Conservation (phyloP, 345 rosid genomes). For the Brassica incana region DNA sequence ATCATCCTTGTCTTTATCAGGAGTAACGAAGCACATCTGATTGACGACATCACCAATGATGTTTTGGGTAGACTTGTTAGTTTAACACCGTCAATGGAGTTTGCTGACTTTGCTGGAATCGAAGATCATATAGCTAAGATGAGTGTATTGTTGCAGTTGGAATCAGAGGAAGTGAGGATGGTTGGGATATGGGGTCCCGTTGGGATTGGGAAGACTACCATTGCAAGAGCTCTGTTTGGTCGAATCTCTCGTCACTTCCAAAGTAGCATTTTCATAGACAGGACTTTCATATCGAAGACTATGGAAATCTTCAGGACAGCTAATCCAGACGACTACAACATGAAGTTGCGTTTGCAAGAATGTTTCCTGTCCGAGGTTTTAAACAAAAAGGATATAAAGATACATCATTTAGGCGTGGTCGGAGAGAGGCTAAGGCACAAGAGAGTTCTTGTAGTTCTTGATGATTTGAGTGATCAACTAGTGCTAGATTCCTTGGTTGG, state of each 20-base stretch:
- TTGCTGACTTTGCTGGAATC: neutral
- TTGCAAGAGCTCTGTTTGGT: neutral
- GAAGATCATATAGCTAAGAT: neutral
- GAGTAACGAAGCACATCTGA: neutral
- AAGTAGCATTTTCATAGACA: neutral
- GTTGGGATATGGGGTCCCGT: neutral
- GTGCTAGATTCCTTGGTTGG: neutral
- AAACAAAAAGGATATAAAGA: neutral
- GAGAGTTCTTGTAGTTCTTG: neutral
- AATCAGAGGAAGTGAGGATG: neutral
- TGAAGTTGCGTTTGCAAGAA: neutral
- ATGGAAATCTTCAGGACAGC: neutral
- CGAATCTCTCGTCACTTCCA: neutral
- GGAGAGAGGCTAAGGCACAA: neutral
- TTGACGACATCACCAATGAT: neutral
- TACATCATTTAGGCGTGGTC: neutral
- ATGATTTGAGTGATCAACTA: neutral
- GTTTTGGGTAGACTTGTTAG: neutral
- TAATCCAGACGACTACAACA: neutral
- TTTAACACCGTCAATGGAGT: neutral
- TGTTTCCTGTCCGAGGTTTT: neutral
- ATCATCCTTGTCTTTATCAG: neutral
- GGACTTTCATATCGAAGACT: neutral
- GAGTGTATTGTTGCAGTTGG: neutral
- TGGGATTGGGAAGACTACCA: neutral